Base-by-base conservation (phyloP, 768 basidiomycete genomes). In the Galerina sulciceps region DNA sequence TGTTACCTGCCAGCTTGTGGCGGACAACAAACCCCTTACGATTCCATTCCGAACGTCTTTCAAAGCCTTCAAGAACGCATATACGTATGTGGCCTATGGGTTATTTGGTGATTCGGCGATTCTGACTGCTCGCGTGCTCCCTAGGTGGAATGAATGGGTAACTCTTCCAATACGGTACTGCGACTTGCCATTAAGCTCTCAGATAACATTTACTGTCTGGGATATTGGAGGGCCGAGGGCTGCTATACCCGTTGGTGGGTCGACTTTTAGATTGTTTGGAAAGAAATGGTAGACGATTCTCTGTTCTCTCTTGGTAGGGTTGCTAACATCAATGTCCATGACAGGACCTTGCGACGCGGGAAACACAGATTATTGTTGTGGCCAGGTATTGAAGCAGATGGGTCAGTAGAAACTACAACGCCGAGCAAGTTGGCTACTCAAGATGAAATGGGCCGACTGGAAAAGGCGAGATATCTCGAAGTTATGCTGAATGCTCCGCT, bases 131-230 rank as follows among this genome's bases (percentile, higher is more conserved):
- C 22, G 6, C 47, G 18, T 57, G 26, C 5, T 31, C 41, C 58
- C 18, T 63, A 94, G 91, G 26, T 99, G 96, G 96, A 98, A 98
- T 69, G 94, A 99, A 78, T 91, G 90, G 85, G 87, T 99, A 40
- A 88, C 90, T 0, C 76, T 99, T 10, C 96, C 96, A 0, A 92
- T 97, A 68, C 87, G 89, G 26, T 97, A 96, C 64, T 94, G 94
- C 60, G 95, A 97, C 69, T 79, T 99, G n/a, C 94, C 94, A 0
- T 74, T 94, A 47, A 90, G 79, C 70, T 88, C 94, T 1, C 95
- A 97, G 66, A 81, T 99, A 51, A 90, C 91, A 0, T 91, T 99
- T 67, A 99, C 97, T 0, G 89, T 98, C 6, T 98, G 94, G 92
- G 96, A 99, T 69, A 95, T 95, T 58, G 90, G 87, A 37, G 91